Evolutionary conservation across 208 protist species (phyloP), one percentile per base, ranked within the genome.

Genomic region (Leishmania guyanensis): DNA sequence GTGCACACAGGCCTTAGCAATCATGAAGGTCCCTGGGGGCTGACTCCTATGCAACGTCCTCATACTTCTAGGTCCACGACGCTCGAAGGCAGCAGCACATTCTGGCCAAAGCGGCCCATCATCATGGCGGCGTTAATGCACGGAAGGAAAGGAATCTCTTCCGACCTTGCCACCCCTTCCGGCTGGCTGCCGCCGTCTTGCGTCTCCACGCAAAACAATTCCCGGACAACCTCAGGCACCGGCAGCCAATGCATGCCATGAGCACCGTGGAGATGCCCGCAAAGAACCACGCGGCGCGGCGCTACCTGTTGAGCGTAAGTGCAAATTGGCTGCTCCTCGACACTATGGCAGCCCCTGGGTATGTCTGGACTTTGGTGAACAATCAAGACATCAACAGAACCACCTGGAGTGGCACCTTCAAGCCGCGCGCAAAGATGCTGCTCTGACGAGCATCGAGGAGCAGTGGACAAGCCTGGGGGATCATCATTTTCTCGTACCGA

Each of bases 111-210:
- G 5, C 46, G 29, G 10, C 85, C 64, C 17, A 86, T 46, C 77
- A 93, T 80, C 88, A 91, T 91, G 46, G 90, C 58, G 2, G 88
- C 88, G 64, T 93, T 93, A 53, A 93, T 89, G 58, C 84, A 92
- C 16, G 88, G 88, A 51, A 88, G 50, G 33, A 88, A 87, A 1
- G 88, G 86, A 16, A 88, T 68, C 22, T 82, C 75, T 53, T 76
- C 79, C 22, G 77, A 5, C 33, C 65, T 48, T 50, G 9, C 65
- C 22, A 62, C 29, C 68, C 58, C 26, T 26, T 56, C 53, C 56
- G 33, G n/a, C 53, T 22, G 8, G 14, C 3, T n/a, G 16, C 51
- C 26, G 33, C 50, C 78, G n/a, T 46, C 72, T 48, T 48, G 72
- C 54, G 33, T 39, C 68, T 54, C n/a, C 33, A 80, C 50, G 26